Base-by-base conservation (phyloP, 2,329 filamentous ascomycete species). In the Diaporthe caulivora region DNA sequence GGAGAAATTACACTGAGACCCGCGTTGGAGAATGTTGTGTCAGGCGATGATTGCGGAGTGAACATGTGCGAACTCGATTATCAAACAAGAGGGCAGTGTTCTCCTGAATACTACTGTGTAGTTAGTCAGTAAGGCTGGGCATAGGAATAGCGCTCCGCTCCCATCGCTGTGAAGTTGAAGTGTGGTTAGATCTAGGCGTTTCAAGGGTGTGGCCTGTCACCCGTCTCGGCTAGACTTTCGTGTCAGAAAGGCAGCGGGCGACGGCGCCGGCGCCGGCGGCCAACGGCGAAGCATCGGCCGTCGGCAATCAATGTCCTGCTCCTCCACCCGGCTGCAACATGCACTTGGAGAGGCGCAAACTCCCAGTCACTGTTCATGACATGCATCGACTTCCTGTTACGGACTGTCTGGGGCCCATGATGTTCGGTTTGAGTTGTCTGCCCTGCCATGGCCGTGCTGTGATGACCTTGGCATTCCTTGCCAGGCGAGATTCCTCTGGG, bases 191-290 rank as follows among this genome's bases (percentile, higher is more conserved):
- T 21, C 3, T 10, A 6, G 21, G 5, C n/a, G 44, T 11, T 65
- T 49, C 62, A 65, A 26, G 62, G 62, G 62, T 37, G 29, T 65
- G 44, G 29, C 44, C 62, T 65, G 62, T 26, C 62, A 26, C 62
- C 44, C 29, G 44, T 65, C 62, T 65, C 62, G 62, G 62, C 44
- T 65, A 51, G 62, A 26, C 62, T 65, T 65, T 65, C n/a, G 44
- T 51, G 62, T 65, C 62, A 65, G 44, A 51, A 44, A 10, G n/a
- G 44, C 13, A 13, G 44, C 29, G 42, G 60, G 60, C 42, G 58
- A 31, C 58, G 58, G 58, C 58, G 60, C 3, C 18, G 60, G 42
- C 42, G 60, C 21, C 62, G 62, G 44, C 44, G 62, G 62, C 62
- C 62, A 37, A 24, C 62, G 62, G 62, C 62, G 31, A 24, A 17